A percentile compares a stretch with the other conserved stretches of the same genome.
phyloP scores from a whole-genome alignment of 163 green algal species.

The Prototheca cutis region DNA sequence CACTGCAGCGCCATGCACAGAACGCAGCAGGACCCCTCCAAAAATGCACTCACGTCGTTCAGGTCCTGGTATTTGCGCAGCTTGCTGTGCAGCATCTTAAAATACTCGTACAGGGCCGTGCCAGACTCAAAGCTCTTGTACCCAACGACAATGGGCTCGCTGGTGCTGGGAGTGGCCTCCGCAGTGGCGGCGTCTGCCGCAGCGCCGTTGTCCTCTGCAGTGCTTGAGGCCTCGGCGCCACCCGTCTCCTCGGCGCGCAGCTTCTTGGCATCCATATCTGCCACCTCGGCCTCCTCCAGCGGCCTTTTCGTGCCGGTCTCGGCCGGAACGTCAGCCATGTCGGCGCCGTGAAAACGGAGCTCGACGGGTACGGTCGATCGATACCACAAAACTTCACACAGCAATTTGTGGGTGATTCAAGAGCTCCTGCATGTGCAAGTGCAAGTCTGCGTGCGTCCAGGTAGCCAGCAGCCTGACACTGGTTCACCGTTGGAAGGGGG shows the following conservation, averaged over 20 bases:
- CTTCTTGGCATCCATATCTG: neutral
- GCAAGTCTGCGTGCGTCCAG: too few species aligned
- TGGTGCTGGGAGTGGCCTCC: neutral
- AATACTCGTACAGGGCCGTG: conserved; percentile 23
- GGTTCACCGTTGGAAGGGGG: too few species aligned
- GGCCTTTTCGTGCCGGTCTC: neutral
- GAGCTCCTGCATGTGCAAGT: too few species aligned
- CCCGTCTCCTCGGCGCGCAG: neutral
- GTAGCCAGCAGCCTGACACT: too few species aligned
- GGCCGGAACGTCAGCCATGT: neutral
- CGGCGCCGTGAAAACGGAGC: neutral
- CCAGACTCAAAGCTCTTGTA: conserved; percentile 37
- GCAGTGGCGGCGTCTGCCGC: neutral
- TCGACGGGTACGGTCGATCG: too few species aligned
- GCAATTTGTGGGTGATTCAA: too few species aligned
- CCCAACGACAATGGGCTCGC: conserved; percentile 24
- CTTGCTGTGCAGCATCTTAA: conserved; percentile 19
- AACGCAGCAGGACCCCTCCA: neutral
- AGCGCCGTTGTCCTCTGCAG: neutral
- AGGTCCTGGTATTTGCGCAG: conserved; percentile 38
- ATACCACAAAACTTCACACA: too few species aligned
- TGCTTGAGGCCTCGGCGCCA: too few species aligned
- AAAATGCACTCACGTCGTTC: conserved; percentile 29
- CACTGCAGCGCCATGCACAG: neutral
- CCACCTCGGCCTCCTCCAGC: conserved; percentile 2